Conservation (phyloP, 257 asterid genomes). For the Agastache rugosa region DNA sequence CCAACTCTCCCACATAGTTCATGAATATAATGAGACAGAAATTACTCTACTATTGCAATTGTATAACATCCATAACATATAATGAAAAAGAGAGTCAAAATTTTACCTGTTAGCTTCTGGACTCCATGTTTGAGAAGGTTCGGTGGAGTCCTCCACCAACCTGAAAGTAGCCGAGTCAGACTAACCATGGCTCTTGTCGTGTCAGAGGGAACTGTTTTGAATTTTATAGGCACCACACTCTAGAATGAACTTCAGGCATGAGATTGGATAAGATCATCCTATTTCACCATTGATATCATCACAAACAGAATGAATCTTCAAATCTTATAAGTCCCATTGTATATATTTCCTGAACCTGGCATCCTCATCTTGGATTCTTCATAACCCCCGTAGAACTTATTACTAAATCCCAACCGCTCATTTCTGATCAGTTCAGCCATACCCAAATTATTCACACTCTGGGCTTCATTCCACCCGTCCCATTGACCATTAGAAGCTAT, state of each 20-base stretch:
- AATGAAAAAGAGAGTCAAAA: background rate
- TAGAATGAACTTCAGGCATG: slow-evolving; percentile 28
- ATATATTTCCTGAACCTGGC: slow-evolving; percentile 76
- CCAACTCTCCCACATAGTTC: background rate
- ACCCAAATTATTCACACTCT: slow-evolving; percentile 63
- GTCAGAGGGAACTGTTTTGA: slow-evolving; percentile 22
- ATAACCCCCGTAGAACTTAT: slow-evolving; percentile 63
- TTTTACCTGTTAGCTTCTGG: slow-evolving; percentile 59
- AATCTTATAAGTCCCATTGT: slow-evolving; percentile 78
- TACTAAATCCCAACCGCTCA: slow-evolving; percentile 68
- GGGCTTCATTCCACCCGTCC: slow-evolving; percentile 83
- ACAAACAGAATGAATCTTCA: slow-evolving; percentile 31
- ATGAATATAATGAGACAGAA: background rate
- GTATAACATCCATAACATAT: background rate
- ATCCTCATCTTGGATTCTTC: slow-evolving; percentile 75
- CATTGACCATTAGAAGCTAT: slow-evolving; percentile 78
- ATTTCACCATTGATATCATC: slow-evolving; percentile 33
- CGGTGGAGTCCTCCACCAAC: slow-evolving; percentile 64
- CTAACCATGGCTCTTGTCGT: slow-evolving; percentile 31
- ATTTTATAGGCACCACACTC: slow-evolving; percentile 25
- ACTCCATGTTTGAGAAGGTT: slow-evolving; percentile 61
- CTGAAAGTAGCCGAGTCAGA: slow-evolving; percentile 52
- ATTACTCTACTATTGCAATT: background rate
- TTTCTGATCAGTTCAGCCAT: slow-evolving; percentile 73
- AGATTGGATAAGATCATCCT: slow-evolving; percentile 40